Evolutionary conservation across 345 rosid genomes (phyloP), one percentile per base, ranked within the genome.

Genomic region (Lumnitzera littorea): DNA sequence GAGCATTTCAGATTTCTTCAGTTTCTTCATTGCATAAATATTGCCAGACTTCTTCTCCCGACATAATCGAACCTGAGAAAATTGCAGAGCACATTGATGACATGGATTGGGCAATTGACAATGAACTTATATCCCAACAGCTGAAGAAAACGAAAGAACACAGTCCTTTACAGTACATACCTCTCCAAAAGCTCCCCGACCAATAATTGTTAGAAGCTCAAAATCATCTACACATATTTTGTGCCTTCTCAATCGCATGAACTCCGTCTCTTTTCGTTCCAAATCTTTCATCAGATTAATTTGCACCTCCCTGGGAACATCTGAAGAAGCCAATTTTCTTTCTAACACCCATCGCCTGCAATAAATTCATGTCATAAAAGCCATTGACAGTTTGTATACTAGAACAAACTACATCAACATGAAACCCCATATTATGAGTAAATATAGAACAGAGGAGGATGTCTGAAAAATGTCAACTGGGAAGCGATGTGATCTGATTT

Each of bases 1-100:
- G 64, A 91, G 80, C 98, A 91, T 91, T 81, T 91, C 98, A 59
- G 98, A 86, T 81, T 91, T 91, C 89, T 91, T 86, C 81, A 91
- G 80, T 76, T 92, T 92, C 82, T 92, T 92, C 98, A 92, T 92
- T 55, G 98, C 98, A 81, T 85, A 92, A 53, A 92, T 92, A 64
- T 85, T 82, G 66, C 94, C 96, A 67, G 98, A 92, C 72, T 92
- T 92, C 80, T 82, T 92, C 88, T 92, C 96, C 51, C 88, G 82
- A 61, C 95, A 87, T 67, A 92, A 57, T 46, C 83, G 89, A 72
- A 92, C 98, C 98, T 89, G 82, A 58, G 65, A 62, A 54, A 68
- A 27, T 56, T 62, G 62, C 61, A 62, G 7, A 36, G 43, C 43
- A 36, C 43, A 36, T 36, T 9, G 11, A 36, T 36, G 43, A 7